These are phyloP conservation scores for Fusarium brachygibbosum DNA, from an alignment of 2,329 filamentous ascomycete species.

Conservation along the genomic window DNA sequence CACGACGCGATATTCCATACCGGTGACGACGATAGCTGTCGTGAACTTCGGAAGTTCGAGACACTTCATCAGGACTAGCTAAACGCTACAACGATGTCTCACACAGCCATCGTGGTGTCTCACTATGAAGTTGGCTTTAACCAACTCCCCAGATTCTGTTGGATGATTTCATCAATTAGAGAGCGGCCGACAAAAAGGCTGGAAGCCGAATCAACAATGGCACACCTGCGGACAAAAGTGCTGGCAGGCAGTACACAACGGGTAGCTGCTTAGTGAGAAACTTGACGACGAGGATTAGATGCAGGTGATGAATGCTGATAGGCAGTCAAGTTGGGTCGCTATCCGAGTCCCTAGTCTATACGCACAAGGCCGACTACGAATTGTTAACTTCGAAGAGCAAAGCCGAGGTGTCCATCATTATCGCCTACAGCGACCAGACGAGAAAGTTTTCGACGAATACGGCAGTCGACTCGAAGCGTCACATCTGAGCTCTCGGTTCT, in stretches of 20 bases:
- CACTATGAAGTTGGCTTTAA: slow-evolving; percentile 7
- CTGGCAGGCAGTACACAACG: slow-evolving; percentile 37
- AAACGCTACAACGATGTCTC: slow-evolving; percentile 38
- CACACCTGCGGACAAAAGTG: slow-evolving; percentile 22
- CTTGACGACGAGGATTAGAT: slow-evolving; percentile 19
- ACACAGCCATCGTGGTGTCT: slow-evolving; percentile 40
- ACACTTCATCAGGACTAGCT: slow-evolving; percentile 24
- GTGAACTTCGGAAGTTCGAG: slow-evolving; percentile 28
- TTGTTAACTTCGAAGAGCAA: slow-evolving; percentile 28
- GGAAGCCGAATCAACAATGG: slow-evolving; percentile 11
- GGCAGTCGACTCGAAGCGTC: slow-evolving; percentile 39
- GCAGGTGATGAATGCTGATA: slow-evolving; percentile 32
- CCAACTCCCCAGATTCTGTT: slow-evolving; percentile 16
- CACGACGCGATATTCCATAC: slow-evolving; percentile 29
- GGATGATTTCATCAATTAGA: slow-evolving; percentile 11
- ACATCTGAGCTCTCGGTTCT: slow-evolving; percentile 41
- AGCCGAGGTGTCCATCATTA: slow-evolving; percentile 32
- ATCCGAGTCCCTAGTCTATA: slow-evolving; percentile 23
- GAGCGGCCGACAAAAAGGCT: slow-evolving; percentile 20
- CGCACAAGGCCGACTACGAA: slow-evolving; percentile 18
- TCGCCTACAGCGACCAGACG: slow-evolving; percentile 2
- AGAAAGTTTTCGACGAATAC: slow-evolving; percentile 10
- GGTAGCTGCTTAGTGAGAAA: slow-evolving; percentile 35
- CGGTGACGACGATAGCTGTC: slow-evolving; percentile 28
- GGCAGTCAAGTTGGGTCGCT: slow-evolving; percentile 29